Conservation (phyloP, 2,329 filamentous ascomycete species). For the Epichloe gansuensis region DNA sequence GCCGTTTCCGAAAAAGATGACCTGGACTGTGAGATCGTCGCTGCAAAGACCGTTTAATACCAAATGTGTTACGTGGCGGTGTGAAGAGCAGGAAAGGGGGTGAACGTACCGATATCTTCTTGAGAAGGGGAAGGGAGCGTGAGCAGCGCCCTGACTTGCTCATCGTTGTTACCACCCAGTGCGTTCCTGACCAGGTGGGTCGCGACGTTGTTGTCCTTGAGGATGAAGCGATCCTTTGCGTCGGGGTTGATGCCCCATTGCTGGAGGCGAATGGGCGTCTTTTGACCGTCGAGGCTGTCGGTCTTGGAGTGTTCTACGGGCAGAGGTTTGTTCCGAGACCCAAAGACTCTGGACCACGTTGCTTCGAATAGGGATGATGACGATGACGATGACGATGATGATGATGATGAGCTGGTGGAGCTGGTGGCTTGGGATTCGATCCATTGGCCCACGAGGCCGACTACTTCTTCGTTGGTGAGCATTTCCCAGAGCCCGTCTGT, state of each 20-base stretch:
- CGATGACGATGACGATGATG: not conserved
- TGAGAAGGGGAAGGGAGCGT: conserved; percentile 82
- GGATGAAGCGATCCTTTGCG: conserved; percentile 72
- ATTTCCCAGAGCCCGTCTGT: conserved; percentile 98
- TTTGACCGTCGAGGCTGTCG: conserved; percentile 53
- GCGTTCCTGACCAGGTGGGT: conserved; percentile 94
- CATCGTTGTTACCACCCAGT: conserved; percentile 81
- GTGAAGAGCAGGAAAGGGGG: not conserved
- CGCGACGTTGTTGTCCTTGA: conserved; percentile 90
- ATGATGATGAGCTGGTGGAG: conserved; percentile 9
- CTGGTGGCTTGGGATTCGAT: conserved; percentile 60
- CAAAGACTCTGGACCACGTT: conserved; percentile 56
- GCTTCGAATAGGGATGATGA: conserved; percentile 54
- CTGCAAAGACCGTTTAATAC: conserved; percentile 27
- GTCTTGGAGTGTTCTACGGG: conserved; percentile 59
- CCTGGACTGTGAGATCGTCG: conserved; percentile 92
- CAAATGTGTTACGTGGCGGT: not conserved
- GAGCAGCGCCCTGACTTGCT: conserved; percentile 85
- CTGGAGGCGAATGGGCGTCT: conserved; percentile 73
- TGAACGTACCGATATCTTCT: conserved; percentile 67
- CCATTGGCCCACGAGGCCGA: conserved; percentile 94
- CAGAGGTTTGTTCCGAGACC: conserved; percentile 39
- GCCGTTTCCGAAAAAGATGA: conserved; percentile 92
- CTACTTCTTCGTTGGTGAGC: conserved; percentile 96
- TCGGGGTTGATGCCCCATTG: conserved; percentile 79